Percentiles rank a stretch among this genome's conserved stretches.
Evolutionary conservation across 495 filamentous ascomycete genomes (phyloP).

Genomic region (Hapsidospora chrysogenum): DNA sequence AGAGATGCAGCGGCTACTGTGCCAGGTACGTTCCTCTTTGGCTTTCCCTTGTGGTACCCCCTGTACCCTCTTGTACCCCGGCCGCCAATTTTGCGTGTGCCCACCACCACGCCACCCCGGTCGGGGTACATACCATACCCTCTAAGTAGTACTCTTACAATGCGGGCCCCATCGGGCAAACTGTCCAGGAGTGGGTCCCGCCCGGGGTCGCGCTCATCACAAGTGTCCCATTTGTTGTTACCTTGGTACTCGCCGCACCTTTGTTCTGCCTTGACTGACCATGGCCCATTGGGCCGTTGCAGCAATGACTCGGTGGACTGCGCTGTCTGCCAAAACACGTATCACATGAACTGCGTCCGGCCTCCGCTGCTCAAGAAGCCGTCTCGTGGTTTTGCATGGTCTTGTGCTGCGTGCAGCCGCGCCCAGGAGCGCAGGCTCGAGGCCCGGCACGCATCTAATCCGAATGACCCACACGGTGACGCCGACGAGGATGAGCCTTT

Average conservation of each 20-base stretch:
- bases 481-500: conserved; percentile 62
- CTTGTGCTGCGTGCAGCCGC: conserved; percentile 87
- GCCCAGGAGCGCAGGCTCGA: conserved; percentile 87
- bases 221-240: not conserved
- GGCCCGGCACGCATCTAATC: conserved; percentile 66
- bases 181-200: too few relatives aligned
- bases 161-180: too few relatives aligned
- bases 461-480: conserved; percentile 38
- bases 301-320: conserved; percentile 94
- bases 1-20: conserved; percentile 76
- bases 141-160: too few relatives aligned
- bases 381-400: conserved; percentile 94
- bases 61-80: not conserved
- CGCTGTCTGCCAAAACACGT: conserved; percentile 83
- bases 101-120: not conserved
- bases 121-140: not conserved
- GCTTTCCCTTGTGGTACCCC: not conserved
- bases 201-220: too few relatives aligned
- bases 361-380: conserved; percentile 91
- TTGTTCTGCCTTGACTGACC: not conserved
- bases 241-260: not conserved
- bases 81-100: not conserved
- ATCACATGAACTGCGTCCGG: conserved; percentile 96
- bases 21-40: conserved; percentile 45
- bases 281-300: conserved; percentile 16